Conservation (phyloP, 495 filamentous ascomycete species). For the Hyaloscypha hepaticicola region DNA sequence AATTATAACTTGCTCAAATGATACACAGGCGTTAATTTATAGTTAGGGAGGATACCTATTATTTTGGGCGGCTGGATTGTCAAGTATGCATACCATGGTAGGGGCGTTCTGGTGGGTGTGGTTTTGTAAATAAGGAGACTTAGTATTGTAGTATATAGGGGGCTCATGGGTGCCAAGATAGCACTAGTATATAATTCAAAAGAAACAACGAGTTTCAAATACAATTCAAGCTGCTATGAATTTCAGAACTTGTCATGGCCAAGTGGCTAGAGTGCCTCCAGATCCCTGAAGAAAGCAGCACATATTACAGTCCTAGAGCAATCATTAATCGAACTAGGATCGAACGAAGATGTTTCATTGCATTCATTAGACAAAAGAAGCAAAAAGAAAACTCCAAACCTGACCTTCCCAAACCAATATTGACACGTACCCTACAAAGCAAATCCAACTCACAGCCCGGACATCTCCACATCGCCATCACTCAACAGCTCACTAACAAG, state of each 20-base stretch:
- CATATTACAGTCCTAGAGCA: no score
- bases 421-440: not conserved
- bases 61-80: not conserved
- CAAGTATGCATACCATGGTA: not conserved
- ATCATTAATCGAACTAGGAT: no score
- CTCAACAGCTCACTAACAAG: slow-evolving; percentile 45
- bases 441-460: slow-evolving; percentile 6
- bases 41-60: not conserved
- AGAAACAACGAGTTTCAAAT: no score
- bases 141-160: not conserved
- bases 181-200: not conserved
- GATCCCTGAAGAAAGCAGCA: no score
- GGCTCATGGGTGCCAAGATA: not conserved
- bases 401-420: not conserved
- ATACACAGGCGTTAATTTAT: not conserved
- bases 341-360: not conserved
- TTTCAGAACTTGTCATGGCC: no score
- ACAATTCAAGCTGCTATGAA: no score
- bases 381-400: not conserved
- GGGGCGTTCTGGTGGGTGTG: no score
- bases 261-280: no score
- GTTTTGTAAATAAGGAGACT: no score
- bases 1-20: not conserved
- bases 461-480: slow-evolving; percentile 41
- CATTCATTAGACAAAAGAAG: not conserved